phyloP scores from a whole-genome alignment of 768 basidiomycete genomes.

The Phlebiopsis gigantea region DNA sequence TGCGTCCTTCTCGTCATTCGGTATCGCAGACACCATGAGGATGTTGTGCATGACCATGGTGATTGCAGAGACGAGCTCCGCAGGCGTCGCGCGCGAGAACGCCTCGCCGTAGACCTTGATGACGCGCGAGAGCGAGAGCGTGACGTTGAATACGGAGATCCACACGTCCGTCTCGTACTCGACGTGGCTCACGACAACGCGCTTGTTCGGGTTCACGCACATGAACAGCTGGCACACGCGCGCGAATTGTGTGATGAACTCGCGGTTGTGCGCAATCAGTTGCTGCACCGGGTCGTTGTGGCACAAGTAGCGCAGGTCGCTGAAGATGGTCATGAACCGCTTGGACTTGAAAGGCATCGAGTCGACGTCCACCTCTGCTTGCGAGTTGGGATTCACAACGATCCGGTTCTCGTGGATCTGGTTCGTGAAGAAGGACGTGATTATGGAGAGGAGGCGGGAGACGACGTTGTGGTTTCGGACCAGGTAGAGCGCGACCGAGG shows the following conservation, averaged over 20 bases:
- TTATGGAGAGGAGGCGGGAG: constrained; percentile 72
- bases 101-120: constrained; percentile 89
- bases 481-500: constrained; percentile 76
- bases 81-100: constrained; percentile 51
- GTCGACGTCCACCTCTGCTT: constrained; percentile 64
- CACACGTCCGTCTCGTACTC: constrained; percentile 97
- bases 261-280: constrained; percentile 63
- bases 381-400: constrained; percentile 29
- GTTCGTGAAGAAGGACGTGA: constrained; percentile 89
- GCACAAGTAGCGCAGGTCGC: constrained; percentile 81
- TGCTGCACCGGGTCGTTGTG: constrained; percentile 77
- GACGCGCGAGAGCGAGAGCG: constrained; percentile 81
- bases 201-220: constrained; percentile 87
- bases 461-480: constrained; percentile 71
- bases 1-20: constrained; percentile 63
- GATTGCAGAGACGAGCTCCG: constrained; percentile 63
- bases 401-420: constrained; percentile 76
- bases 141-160: constrained; percentile 96
- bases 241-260: constrained; percentile 67
- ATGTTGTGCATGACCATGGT: constrained; percentile 66
- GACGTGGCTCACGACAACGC: constrained; percentile 77
- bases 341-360: constrained; percentile 89
- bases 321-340: constrained; percentile 93
- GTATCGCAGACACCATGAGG: constrained; percentile 61
- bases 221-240: constrained; percentile 85